Conservation (phyloP, 768 basidiomycete species). For the Sarcodon sp. region DNA sequence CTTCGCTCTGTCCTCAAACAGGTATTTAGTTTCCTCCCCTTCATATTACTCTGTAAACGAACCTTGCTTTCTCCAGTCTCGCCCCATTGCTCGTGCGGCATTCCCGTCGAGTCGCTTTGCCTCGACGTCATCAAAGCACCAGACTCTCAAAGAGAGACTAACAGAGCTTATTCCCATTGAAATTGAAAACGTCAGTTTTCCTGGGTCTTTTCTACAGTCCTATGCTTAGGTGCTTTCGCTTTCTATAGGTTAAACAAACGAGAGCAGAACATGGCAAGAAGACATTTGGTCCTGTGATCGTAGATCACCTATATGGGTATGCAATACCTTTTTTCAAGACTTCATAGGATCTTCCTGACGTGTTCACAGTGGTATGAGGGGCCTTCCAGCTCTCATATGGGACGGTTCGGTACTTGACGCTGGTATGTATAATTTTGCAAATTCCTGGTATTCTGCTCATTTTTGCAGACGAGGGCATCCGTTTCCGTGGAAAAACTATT, state of each 20-base stretch:
- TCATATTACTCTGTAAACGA: background rate
- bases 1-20: slow-evolving; percentile 19
- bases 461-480: slow-evolving; percentile 80
- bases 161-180: slow-evolving; percentile 89
- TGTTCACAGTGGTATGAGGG: slow-evolving; percentile 63
- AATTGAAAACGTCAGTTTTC: slow-evolving; percentile 46
- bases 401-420: slow-evolving; percentile 96
- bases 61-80: slow-evolving; percentile 25
- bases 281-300: slow-evolving; percentile 81
- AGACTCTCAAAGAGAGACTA: slow-evolving; percentile 84
- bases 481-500: slow-evolving; percentile 95
- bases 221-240: slow-evolving; percentile 5
- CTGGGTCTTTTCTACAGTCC: background rate
- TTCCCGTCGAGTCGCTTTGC: slow-evolving; percentile 40
- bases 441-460: slow-evolving; percentile 4
- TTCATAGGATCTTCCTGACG: slow-evolving; percentile 3
- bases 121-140: slow-evolving; percentile 52
- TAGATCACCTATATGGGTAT: slow-evolving; percentile 86
- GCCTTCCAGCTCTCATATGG: slow-evolving; percentile 92
- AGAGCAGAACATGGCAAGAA: slow-evolving; percentile 86
- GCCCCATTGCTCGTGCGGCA: slow-evolving; percentile 30
- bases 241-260: slow-evolving; percentile 60
- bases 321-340: slow-evolving; percentile 7
- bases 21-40: slow-evolving; percentile 21
- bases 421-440: slow-evolving; percentile 28